Base-by-base conservation (phyloP, 495 filamentous ascomycete species). In the Melanomma pulvis-pyrius region DNA sequence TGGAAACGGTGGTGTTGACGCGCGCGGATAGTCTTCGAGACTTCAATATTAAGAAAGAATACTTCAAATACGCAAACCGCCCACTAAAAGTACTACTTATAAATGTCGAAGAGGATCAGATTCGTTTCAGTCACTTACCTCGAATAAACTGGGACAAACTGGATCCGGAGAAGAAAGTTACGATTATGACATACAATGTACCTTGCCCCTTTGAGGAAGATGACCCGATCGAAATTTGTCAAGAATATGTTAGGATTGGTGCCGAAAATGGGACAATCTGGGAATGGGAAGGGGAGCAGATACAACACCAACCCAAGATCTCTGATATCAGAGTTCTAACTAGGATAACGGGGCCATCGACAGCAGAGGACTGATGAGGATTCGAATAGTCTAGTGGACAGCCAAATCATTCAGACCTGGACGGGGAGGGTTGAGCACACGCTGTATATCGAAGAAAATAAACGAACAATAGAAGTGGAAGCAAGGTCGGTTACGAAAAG, bases 1-100 rank as follows among this genome's bases (percentile, higher is more conserved):
- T 78, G n/a, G 74, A 73, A 21, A 75, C 71, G 25, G 50, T 80
- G 7, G 73, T 79, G 34, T 65, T 79, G 50, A 74, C 75, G n/a
- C 74, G 77, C 50, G 71, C 76, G 13, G 66, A 74, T 34, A 36
- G 63, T 17, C 51, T 76, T 24, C 39, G 63, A 30, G 65, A 67
- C 28, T 24, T 28, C 0, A 61, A 67, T 22, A 57, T 68, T 13
- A 62, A 68, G 28, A n/a, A 28, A n/a, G 44, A 49, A 39, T 63
- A 57, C 44, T 58, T 41, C 24, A n/a, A 15, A 26, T 12, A 62
- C 22, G 19, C 29, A 4, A n/a, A 56, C 11, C 28, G 24, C 6
- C 49, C 49, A 1, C 58, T 68, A 21, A 68, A 68, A 51, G 52
- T 68, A 1, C 52, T 68, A 7, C 21, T 68, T 19, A 26, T 68